Conservation (phyloP, 1,284 basidiomycete species). For the Puccinia horiana region DNA sequence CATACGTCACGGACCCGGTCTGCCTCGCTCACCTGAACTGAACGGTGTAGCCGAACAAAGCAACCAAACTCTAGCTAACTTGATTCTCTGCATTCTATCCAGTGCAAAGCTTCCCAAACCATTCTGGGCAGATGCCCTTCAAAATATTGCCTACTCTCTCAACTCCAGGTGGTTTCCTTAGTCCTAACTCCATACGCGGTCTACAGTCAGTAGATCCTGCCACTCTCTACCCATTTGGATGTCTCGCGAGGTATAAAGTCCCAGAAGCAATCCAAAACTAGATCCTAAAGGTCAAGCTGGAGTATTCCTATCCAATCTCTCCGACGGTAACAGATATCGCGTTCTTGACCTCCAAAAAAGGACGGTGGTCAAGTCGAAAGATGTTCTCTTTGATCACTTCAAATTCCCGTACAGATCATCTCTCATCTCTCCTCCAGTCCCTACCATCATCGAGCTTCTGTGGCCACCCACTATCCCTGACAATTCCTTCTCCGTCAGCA, state of each 20-base stretch:
- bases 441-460: too few species aligned
- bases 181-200: not conserved
- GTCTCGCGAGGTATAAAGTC: not conserved
- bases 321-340: conserved; percentile 4
- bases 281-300: not conserved
- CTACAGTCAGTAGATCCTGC: not conserved
- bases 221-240: conserved; percentile 18
- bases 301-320: conserved; percentile 4
- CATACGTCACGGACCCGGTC: not conserved
- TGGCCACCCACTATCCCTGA: too few species aligned
- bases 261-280: conserved; percentile 2
- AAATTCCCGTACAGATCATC: not conserved
- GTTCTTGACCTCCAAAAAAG: not conserved
- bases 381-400: conserved; percentile 10
- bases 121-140: too few species aligned
- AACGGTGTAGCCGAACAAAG: conserved; percentile 21
- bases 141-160: too few species aligned
- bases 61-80: too few species aligned
- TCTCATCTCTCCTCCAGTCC: not conserved
- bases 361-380: not conserved
- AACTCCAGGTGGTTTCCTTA: not conserved
- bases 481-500: too few species aligned
- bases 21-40: conserved; percentile 2
- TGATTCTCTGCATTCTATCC: too few species aligned
- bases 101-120: too few species aligned